These are phyloP conservation scores for Cyphellophora attinorum DNA, from an alignment of 2,329 filamentous ascomycete genomes.

Conservation along the genomic window DNA sequence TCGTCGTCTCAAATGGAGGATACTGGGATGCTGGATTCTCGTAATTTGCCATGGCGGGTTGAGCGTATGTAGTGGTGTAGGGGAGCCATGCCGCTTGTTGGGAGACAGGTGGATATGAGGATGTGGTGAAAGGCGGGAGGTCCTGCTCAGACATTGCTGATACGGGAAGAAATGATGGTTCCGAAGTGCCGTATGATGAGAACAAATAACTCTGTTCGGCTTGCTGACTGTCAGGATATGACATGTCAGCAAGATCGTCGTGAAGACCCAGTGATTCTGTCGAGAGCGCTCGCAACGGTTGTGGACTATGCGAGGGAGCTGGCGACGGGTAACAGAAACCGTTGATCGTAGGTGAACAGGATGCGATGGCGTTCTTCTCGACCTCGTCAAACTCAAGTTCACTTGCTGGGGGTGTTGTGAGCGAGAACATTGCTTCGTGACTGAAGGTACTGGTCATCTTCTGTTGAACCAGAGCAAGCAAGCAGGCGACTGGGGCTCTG, in stretches of 20 bases:
- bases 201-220: conserved; percentile 11
- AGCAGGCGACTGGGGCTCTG: no score
- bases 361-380: conserved; percentile 15
- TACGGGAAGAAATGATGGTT: conserved; percentile 13
- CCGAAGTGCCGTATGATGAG: conserved; percentile 12
- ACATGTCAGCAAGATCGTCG: conserved; percentile 6
- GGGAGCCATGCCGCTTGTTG: conserved; percentile 14
- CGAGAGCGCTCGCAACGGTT: conserved; percentile 11
- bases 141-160: conserved; percentile 10
- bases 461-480: no score
- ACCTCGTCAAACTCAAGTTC: conserved; percentile 18
- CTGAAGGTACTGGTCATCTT: conserved; percentile 1
- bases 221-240: conserved; percentile 8
- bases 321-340: conserved; percentile 17
- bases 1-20: conserved; percentile 4
- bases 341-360: conserved; percentile 13
- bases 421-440: conserved; percentile 13
- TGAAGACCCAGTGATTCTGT: conserved; percentile 13
- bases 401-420: conserved; percentile 18
- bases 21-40: conserved; percentile 8
- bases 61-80: conserved; percentile 12
- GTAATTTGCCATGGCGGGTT: conserved; percentile 11
- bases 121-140: conserved; percentile 6
- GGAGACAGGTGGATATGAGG: conserved; percentile 7
- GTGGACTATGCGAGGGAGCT: conserved; percentile 14